Evolutionary conservation across 106 monocot genomes (phyloP).

Genomic region (Triglochin maritima): DNA sequence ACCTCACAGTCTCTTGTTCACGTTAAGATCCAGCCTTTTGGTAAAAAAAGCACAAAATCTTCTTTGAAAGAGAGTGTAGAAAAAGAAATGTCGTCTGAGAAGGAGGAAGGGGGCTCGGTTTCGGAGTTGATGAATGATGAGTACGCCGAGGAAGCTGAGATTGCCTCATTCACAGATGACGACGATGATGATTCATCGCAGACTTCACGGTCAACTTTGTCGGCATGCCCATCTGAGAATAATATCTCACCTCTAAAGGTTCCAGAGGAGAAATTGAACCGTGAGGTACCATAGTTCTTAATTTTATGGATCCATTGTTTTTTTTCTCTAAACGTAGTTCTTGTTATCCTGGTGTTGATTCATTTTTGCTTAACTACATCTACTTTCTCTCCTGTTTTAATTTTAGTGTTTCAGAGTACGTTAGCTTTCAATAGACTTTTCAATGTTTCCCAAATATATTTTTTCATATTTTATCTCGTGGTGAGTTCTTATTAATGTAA

Average conservation of each 20-base stretch:
- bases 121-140: constrained; percentile 58
- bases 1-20: constrained; percentile 41
- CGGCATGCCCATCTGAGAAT: constrained; percentile 17
- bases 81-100: constrained; percentile 32
- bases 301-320: neutral
- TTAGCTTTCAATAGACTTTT: no score
- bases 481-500: no score
- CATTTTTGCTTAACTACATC: no score
- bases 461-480: no score
- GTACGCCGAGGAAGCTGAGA: constrained; percentile 68
- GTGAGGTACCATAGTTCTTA: neutral
- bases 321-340: neutral
- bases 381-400: no score
- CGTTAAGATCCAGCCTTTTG: constrained; percentile 42
- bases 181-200: constrained; percentile 42
- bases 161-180: constrained; percentile 65
- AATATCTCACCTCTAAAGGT: constrained; percentile 16
- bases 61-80: constrained; percentile 25
- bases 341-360: neutral
- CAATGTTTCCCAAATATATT: no score
- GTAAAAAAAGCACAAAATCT: constrained; percentile 23
- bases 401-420: no score
- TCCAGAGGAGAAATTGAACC: constrained; percentile 5
- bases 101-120: constrained; percentile 38
- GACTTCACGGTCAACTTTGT: constrained; percentile 23